phyloP scores from a whole-genome alignment of 768 basidiomycete genomes.

The Termitomyces sp. region DNA sequence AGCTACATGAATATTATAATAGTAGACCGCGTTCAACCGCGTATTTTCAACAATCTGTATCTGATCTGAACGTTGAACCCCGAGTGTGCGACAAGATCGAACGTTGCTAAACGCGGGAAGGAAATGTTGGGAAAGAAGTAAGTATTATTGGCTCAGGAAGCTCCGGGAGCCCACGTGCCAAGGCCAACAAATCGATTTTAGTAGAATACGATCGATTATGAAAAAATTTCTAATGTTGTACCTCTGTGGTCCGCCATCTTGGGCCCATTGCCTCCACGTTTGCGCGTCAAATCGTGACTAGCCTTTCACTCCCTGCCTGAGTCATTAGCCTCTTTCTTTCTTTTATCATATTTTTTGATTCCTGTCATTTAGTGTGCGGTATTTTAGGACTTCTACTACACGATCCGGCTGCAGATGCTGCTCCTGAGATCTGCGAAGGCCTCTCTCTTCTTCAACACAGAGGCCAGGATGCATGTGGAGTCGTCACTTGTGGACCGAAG shows the following conservation, averaged over 20 bases:
- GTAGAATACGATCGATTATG: constrained; percentile 20
- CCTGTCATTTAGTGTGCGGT: constrained; percentile 68
- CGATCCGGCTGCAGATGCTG: constrained; percentile 70
- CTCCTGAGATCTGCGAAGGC: constrained; percentile 89
- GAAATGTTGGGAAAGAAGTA: background rate
- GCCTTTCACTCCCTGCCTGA: constrained; percentile 1
- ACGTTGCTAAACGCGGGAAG: background rate
- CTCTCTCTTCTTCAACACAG: constrained; percentile 95
- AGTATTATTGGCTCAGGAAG: too few relatives aligned
- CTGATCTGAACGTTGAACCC: background rate
- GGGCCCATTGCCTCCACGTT: constrained; percentile 12
- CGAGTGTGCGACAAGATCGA: background rate
- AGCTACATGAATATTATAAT: constrained; percentile 32
- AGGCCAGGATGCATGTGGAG: constrained; percentile 97
- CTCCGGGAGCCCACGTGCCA: background rate
- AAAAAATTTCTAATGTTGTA: constrained; percentile 22
- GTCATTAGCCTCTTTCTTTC: constrained; percentile 4
- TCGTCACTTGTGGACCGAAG: constrained; percentile 93
- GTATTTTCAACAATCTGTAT: constrained; percentile 25
- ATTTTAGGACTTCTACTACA: constrained; percentile 86
- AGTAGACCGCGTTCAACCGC: constrained; percentile 75
- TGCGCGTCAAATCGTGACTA: background rate
- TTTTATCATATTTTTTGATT: constrained; percentile 9
- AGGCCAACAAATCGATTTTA: constrained; percentile 9
- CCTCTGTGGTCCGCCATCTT: constrained; percentile 4